Percentiles rank a stretch among this genome's conserved stretches.
Evolutionary conservation across 2,329 filamentous ascomycete species (phyloP).

Genomic region (Claviceps maximensis): DNA sequence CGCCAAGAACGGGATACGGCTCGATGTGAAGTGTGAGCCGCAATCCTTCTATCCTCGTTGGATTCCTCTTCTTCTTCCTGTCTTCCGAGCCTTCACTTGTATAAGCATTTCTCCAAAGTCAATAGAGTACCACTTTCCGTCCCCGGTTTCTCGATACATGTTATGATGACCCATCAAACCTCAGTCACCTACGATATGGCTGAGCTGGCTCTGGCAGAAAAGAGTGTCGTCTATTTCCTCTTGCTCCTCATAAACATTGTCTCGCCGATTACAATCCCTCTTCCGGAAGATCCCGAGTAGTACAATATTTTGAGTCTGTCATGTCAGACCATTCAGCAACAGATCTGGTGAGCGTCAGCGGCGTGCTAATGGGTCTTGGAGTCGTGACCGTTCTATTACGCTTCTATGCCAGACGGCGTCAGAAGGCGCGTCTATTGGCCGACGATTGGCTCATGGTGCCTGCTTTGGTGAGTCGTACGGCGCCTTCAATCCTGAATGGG

Average conservation of each 20-base stretch:
- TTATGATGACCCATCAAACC: neutral
- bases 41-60: neutral
- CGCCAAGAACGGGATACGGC: neutral
- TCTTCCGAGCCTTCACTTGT: too few relatives aligned
- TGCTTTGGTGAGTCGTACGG: constrained; percentile 7
- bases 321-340: neutral
- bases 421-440: constrained; percentile 6
- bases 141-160: neutral
- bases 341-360: neutral
- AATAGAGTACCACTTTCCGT: neutral
- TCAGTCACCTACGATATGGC: neutral
- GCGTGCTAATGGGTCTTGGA: neutral
- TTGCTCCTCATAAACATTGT: neutral
- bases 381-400: constrained; percentile 8
- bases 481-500: neutral
- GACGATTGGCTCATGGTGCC: constrained; percentile 9
- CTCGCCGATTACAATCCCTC: neutral
- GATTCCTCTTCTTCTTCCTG: neutral
- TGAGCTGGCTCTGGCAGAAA: neutral
- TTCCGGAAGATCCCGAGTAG: too few relatives aligned
- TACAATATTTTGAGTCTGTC: neutral
- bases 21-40: neutral
- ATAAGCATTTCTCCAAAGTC: neutral
- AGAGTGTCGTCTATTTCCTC: neutral
- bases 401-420: constrained; percentile 7